Base-by-base conservation (phyloP, 768 basidiomycete genomes). In the Obba rivulosa region DNA sequence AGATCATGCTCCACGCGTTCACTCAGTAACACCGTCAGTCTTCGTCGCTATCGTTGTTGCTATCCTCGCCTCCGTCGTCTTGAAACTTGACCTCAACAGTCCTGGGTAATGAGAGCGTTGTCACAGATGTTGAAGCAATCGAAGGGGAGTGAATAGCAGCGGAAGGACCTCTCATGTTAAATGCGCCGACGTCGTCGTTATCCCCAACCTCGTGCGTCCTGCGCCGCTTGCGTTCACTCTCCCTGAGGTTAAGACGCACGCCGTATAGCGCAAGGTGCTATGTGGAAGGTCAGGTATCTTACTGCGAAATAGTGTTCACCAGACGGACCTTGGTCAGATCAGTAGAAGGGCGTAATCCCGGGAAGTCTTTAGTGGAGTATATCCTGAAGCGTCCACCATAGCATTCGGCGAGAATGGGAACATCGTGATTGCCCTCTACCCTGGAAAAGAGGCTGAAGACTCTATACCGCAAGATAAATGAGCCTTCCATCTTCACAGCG, bases 361-460 rank as follows among this genome's bases (percentile, higher is more conserved):
- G 83, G 52, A 86, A 85, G 48, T 83, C 78, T 56, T 86, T 86
- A 0, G 84, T 84, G 9, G 82, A 81, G 57, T 80, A 85, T 0
- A 87, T 77, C 20, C 73, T 77, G 61, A 87, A 85, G 2, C 69
- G 53, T 0, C 80, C 79, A 3, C 84, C 81, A 54, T 78, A 84
- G 53, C 76, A 76, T 64, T 86, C 82, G 1, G 83, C 83, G 53
- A 80, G 74, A 4, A 85, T 69, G 1, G 70, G 70, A 9, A 72
- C 58, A 23, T 73, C 67, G 16, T 67, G 51, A 58, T 55, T 51
- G 28, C 57, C 60, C 17, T 53, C 46, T 11, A 70, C 67, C 21
- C 63, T 60, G 0, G 74, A 75, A 57, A 75, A 77, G 34, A 87
- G 65, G 62, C 84, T 81, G 56, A 87, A 83, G 48, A 76, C 72